Evolutionary conservation across 495 filamentous ascomycete species (phyloP).

Genomic region (Xylaria intraflava): DNA sequence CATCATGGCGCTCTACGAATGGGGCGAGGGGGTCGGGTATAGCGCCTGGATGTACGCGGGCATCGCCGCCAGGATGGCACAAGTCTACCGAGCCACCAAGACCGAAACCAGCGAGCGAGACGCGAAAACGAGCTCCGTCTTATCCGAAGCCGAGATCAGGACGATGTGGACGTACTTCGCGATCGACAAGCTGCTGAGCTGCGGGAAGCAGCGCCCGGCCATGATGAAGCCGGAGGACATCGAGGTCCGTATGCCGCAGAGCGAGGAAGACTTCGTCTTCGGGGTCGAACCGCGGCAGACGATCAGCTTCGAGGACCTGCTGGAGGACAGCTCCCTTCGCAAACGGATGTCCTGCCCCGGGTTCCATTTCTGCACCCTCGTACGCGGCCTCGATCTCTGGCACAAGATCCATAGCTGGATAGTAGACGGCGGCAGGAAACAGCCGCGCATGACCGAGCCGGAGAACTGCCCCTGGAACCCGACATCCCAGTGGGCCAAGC

Average conservation of each 20-base stretch:
- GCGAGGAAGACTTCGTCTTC: slow-evolving; percentile 1
- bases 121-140: not conserved
- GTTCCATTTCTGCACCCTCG: slow-evolving; percentile 2
- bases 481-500: slow-evolving; percentile 1
- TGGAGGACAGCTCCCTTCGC: not conserved
- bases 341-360: not conserved
- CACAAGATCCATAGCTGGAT: slow-evolving; percentile 9
- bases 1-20: slow-evolving; percentile 9
- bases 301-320: not conserved
- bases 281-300: not conserved
- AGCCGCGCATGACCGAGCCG: slow-evolving; percentile 3
- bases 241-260: slow-evolving; percentile 5
- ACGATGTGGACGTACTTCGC: slow-evolving; percentile 6
- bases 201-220: not conserved
- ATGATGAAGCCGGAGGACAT: slow-evolving; percentile 7
- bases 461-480: slow-evolving; percentile 8
- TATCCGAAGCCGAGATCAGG: slow-evolving; percentile 3
- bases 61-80: slow-evolving; percentile 6
- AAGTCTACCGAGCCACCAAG: slow-evolving; percentile 6
- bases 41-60: slow-evolving; percentile 4
- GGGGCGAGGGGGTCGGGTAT: slow-evolving; percentile 1
- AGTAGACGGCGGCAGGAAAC: slow-evolving; percentile 3
- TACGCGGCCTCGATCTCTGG: slow-evolving; percentile 4
- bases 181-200: slow-evolving; percentile 6
- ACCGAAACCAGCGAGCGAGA: slow-evolving; percentile 1